Base-by-base conservation (phyloP, 2,329 filamentous ascomycete species). In the Calonectria montana region DNA sequence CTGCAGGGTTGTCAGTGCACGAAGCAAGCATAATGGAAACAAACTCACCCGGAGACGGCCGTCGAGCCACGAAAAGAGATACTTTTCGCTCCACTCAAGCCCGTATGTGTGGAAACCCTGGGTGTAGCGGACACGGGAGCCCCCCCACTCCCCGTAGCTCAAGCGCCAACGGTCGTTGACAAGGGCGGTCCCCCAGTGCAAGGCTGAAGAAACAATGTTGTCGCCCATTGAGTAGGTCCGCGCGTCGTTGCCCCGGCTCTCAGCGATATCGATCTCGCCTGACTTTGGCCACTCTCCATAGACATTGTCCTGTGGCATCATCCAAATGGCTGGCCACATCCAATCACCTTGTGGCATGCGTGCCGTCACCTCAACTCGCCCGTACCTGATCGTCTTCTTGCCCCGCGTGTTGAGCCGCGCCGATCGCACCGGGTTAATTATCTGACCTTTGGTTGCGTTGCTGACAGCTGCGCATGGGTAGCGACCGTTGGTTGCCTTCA, bases 221-320 rank as follows among this genome's bases (percentile, higher is more conserved):
- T 69, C 83, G 78, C 53, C 87, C 76, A 77, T 77, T 4, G 69
- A 48, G 39, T 77, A 77, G 2, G 13, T 64, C 23, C 57, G 73
- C 83, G 59, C 86, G 78, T 80, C 78, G 74, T 90, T 90, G 41
- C 88, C 88, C 39, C 87, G 82, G 31, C 82, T 81, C 80, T 89
- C 87, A 69, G 84, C 82, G 67, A 90, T 87, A 77, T 90, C 88
- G 69, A 90, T 90, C 79, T 90, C 88, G 12, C 88, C 88, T 41
- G 84, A 87, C 18, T 81, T 78, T 2, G 88, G 88, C 88, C 88
- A 90, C 18, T 78, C 77, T 13, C 88, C 88, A 71, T 89, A 89
- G 15, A 82, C 83, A 10, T 79, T 80, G 64, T 86, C 81, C 73
- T 84, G 81, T 8, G 88, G 88, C 85, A 88, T 79, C 77, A 79